Base-by-base conservation (phyloP, 2,329 filamentous ascomycete genomes). In the Alternaria sp. region DNA sequence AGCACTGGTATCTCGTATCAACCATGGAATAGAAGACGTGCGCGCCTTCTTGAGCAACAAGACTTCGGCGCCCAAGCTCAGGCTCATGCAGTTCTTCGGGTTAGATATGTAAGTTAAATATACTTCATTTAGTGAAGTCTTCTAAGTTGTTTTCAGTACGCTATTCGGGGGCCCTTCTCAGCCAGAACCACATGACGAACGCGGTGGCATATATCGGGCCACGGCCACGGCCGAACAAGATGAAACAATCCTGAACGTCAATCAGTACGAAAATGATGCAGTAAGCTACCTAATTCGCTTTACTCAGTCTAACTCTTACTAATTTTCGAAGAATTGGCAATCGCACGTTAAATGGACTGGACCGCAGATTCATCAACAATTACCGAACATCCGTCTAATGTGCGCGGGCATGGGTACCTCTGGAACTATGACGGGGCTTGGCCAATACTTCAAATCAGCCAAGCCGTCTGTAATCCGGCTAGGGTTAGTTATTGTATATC, bases 301-400 rank as follows among this genome's bases (percentile, higher is more conserved):
- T 39, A 17, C 3, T n/a, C 21, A 24, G 2, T 5, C 3, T 3
- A 13, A 1, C 2, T 11, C 1, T 26, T 11, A 17, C 55, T 58
- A 13, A 54, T 5, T 11, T 49, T n/a, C 23, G 2, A 6, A 67
- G 81, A 84, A 85, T 56, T 85, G 82, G 81, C 78, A 80, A 66
- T 76, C 85, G 2, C 85, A 88, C 61, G 72, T 84, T 10, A 80
- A 80, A 23, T 88, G 85, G 85, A 88, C 85, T 0, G 85, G 85
- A 0, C 83, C 85, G 0, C 85, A 87, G 61, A 85, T 88, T 14
- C 76, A 82, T 45, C 80, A 76, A 53, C 85, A 88, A 52, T 68
- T 87, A 0, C 85, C 85, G 0, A 79, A 85, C 44, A 85, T 87
- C 58, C 83, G 81, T 33, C 68, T 87, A 2, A 77, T 87, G 14